Conservation (phyloP, 371 early-diverging fungal species). For the Syncephalastrum contaminatum region DNA sequence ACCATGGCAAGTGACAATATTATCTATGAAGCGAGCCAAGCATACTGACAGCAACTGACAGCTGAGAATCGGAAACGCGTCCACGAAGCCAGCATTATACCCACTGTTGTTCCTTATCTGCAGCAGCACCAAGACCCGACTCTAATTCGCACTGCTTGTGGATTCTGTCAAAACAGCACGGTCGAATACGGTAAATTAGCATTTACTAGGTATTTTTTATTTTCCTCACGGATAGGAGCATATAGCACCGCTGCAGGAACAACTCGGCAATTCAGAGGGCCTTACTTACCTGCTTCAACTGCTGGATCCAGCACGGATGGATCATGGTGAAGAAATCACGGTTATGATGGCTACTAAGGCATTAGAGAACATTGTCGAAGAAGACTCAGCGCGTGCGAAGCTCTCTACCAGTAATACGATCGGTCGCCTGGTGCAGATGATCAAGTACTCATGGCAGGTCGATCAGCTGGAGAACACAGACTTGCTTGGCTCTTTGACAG, state of each 20-base stretch:
- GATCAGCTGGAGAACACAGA: constrained; percentile 31
- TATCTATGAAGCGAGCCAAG: too few species aligned
- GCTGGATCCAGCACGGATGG: constrained; percentile 33
- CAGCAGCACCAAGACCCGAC: constrained; percentile 29
- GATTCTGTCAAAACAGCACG: constrained; percentile 71
- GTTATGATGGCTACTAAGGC: constrained; percentile 35
- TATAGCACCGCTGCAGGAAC: constrained; percentile 46
- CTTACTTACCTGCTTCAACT: constrained; percentile 33
- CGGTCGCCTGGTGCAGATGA: constrained; percentile 19
- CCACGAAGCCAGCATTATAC: constrained; percentile 49
- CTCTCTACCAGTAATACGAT: constrained; percentile 16
- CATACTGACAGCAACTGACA: constrained; percentile 15
- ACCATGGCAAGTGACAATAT: constrained; percentile 56
- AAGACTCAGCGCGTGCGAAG: constrained; percentile 18
- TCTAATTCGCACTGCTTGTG: constrained; percentile 60
- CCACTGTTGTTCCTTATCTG: constrained; percentile 42
- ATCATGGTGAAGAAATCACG: constrained; percentile 37
- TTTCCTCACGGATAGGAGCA: too few species aligned
- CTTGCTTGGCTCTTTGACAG: constrained; percentile 27
- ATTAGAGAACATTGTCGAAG: constrained; percentile 28
- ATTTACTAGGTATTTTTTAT: neutral
- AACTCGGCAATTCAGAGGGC: constrained; percentile 37
- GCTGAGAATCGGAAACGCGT: constrained; percentile 70
- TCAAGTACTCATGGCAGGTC: constrained; percentile 27
- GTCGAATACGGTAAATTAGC: constrained; percentile 73